Evolutionary conservation across 495 filamentous ascomycete species (phyloP).

Genomic region (Bacidia gigantensis): DNA sequence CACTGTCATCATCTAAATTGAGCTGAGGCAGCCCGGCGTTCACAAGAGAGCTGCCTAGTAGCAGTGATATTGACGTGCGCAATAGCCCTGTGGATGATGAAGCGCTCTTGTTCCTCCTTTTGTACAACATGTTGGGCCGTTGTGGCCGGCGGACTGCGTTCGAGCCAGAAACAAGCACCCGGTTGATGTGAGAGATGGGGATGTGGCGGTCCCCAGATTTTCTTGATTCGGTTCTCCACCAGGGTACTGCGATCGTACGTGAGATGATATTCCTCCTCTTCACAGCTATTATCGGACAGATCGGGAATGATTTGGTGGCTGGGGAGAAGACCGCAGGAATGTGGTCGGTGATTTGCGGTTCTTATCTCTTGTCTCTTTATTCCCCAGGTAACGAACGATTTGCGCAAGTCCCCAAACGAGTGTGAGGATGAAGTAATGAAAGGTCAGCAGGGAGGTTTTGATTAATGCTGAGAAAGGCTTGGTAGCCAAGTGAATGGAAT

Average conservation of each 20-base stretch:
- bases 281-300: neutral
- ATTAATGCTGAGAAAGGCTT: neutral
- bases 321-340: neutral
- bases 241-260: too few relatives aligned
- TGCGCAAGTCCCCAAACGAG: neutral
- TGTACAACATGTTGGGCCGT: neutral
- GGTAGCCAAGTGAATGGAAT: neutral
- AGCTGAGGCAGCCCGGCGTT: slow-evolving; percentile 9
- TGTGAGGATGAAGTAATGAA: neutral
- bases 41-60: slow-evolving; percentile 8
- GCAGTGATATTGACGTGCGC: slow-evolving; percentile 6
- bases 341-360: neutral
- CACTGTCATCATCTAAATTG: slow-evolving; percentile 16
- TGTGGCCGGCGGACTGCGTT: neutral
- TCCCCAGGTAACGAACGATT: neutral
- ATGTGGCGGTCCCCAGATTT: neutral
- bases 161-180: neutral
- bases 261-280: neutral
- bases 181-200: neutral
- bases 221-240: too few relatives aligned
- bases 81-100: slow-evolving; percentile 7
- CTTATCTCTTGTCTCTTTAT: neutral
- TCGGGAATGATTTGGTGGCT: neutral
- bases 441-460: neutral
- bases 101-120: neutral